Evolutionary conservation across 371 early-diverging fungal species (phyloP).

Genomic region (Nosema muscidifuracis): DNA sequence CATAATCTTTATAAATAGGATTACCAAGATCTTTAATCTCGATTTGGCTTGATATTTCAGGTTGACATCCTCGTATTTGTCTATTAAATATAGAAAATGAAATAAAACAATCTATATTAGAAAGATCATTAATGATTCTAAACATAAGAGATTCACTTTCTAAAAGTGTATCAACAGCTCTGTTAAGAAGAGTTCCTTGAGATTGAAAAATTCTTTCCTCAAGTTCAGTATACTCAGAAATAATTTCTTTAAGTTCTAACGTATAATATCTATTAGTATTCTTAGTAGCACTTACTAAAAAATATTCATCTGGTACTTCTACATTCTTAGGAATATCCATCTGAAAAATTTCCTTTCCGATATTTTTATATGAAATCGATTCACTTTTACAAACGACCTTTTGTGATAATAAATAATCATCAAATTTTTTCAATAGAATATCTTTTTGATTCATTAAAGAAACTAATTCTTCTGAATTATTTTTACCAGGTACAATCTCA

Average conservation of each 20-base stretch:
- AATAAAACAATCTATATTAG: constrained; percentile 80
- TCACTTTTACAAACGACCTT: not conserved
- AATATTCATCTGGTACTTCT: constrained; percentile 72
- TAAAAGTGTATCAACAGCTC: constrained; percentile 31
- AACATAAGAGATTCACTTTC: constrained; percentile 63
- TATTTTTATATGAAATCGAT: constrained; percentile 67
- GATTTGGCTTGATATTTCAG: constrained; percentile 74
- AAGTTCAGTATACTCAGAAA: constrained; percentile 71
- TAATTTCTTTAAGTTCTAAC: constrained; percentile 66
- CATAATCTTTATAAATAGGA: constrained; percentile 68
- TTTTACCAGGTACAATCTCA: constrained; percentile 49
- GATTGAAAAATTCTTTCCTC: constrained; percentile 68
- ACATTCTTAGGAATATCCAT: constrained; percentile 73
- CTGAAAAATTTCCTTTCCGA: constrained; percentile 87
- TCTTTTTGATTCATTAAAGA: constrained; percentile 20
- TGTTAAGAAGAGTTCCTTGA: constrained; percentile 30
- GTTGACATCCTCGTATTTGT: constrained; percentile 9
- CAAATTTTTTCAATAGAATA: constrained; percentile 36
- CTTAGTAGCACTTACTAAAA: constrained; percentile 67
- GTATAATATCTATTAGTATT: constrained; percentile 77
- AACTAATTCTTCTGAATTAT: constrained; percentile 44
- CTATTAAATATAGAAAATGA: constrained; percentile 70
- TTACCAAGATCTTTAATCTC: constrained; percentile 37
- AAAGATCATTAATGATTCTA: constrained; percentile 68
- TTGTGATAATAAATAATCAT: constrained; percentile 45